Conservation (phyloP, 2,329 filamentous ascomycete species). For the Monosporascus sp. region DNA sequence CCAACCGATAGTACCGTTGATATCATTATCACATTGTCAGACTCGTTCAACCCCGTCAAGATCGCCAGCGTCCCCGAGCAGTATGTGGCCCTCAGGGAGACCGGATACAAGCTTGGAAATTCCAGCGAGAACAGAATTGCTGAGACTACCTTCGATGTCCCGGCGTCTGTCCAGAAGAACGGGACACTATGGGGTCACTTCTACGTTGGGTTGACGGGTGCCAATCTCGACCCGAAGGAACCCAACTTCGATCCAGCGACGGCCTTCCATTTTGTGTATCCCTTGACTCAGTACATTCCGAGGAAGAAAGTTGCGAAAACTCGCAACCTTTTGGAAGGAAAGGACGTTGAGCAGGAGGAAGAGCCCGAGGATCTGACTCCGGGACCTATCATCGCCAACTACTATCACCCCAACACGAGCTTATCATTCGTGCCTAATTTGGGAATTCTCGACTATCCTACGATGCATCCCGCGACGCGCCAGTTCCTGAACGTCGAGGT, state of each 20-base stretch:
- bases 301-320: slow-evolving; percentile 90
- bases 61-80: slow-evolving; percentile 61
- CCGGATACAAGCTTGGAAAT: slow-evolving; percentile 72
- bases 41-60: slow-evolving; percentile 63
- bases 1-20: slow-evolving; percentile 72
- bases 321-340: slow-evolving; percentile 71
- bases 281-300: slow-evolving; percentile 81
- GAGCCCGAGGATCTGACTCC: slow-evolving; percentile 46
- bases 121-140: slow-evolving; percentile 72
- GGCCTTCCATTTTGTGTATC: slow-evolving; percentile 79
- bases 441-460: slow-evolving; percentile 62
- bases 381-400: slow-evolving; percentile 71
- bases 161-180: slow-evolving; percentile 78
- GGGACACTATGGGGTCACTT: slow-evolving; percentile 94
- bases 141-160: slow-evolving; percentile 72
- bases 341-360: slow-evolving; percentile 42
- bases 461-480: slow-evolving; percentile 66
- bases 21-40: slow-evolving; percentile 77
- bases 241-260: slow-evolving; percentile 66
- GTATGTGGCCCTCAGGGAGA: slow-evolving; percentile 72
- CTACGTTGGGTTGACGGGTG: slow-evolving; percentile 74
- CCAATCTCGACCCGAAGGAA: slow-evolving; percentile 68
- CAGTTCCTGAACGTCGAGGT: slow-evolving; percentile 74
- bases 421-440: slow-evolving; percentile 79
- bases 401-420: slow-evolving; percentile 94